phyloP scores from a whole-genome alignment of 1,139 yeast species.

The Meyerozyma smithsonii region DNA sequence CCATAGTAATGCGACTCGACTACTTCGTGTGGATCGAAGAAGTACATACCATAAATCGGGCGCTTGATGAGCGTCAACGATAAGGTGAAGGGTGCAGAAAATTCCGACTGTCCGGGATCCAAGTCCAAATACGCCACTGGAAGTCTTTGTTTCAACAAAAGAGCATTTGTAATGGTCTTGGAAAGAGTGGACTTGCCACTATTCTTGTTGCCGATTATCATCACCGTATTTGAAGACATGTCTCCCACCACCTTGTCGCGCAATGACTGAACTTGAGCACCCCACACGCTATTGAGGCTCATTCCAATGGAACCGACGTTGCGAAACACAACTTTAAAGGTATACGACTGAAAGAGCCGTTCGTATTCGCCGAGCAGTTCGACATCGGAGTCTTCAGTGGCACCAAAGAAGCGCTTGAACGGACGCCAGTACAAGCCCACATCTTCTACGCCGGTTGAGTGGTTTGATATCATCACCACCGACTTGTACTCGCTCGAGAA shows the following conservation, averaged over 20 bases:
- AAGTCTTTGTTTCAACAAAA: conserved; percentile 14
- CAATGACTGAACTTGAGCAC: conserved; percentile 5
- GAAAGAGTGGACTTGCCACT: conserved; percentile 81
- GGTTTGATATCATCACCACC: conserved; percentile 35
- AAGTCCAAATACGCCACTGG: conserved; percentile 56
- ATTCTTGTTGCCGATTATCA: conserved; percentile 52
- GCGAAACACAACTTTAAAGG: conserved; percentile 35
- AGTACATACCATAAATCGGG: conserved; percentile 25
- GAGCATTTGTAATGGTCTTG: conserved; percentile 48
- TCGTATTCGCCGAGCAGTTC: conserved; percentile 7
- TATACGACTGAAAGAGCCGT: conserved; percentile 14
- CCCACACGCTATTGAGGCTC: conserved; percentile 20
- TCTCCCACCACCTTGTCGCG: conserved; percentile 8
- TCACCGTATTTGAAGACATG: conserved; percentile 16
- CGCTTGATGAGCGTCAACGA: conserved; percentile 32
- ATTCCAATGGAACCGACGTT: conserved; percentile 26
- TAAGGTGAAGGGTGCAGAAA: conserved; percentile 66
- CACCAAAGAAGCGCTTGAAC: conserved; percentile 37
- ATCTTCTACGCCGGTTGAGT: conserved; percentile 41
- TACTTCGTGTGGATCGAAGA: conserved; percentile 6
- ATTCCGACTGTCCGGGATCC: conserved; percentile 92
- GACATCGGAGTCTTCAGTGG: conserved; percentile 14
- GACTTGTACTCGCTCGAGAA: conserved; percentile 37
- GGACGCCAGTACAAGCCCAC: conserved; percentile 47
- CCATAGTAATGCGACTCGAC: conserved; percentile 55